Evolutionary conservation across 495 filamentous ascomycete species (phyloP).

Genomic region (Pyrenula aspistea): DNA sequence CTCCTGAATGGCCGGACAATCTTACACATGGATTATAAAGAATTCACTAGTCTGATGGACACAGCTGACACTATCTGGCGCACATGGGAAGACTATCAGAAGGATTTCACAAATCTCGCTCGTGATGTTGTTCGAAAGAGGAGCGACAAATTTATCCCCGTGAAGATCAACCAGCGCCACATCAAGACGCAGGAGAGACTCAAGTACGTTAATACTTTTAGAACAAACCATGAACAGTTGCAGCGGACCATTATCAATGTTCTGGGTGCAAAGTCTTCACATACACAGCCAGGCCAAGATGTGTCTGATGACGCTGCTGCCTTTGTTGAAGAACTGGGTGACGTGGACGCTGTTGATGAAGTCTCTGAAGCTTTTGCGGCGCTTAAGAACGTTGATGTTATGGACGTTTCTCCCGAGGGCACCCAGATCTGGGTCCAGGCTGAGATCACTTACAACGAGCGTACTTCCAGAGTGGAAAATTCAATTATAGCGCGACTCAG

Average conservation of each 20-base stretch:
- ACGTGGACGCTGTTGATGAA: slow-evolving; percentile 96
- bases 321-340: slow-evolving; percentile 85
- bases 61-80: slow-evolving; percentile 75
- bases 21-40: slow-evolving; percentile 81
- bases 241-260: slow-evolving; percentile 93
- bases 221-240: slow-evolving; percentile 92
- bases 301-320: slow-evolving; percentile 38
- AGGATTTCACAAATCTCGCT: slow-evolving; percentile 95
- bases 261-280: slow-evolving; percentile 47
- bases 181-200: slow-evolving; percentile 76
- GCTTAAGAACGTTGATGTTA: slow-evolving; percentile 83
- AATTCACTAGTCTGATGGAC: slow-evolving; percentile 77
- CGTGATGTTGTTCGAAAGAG: slow-evolving; percentile 82
- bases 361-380: slow-evolving; percentile 89
- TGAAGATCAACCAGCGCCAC: slow-evolving; percentile 83
- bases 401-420: slow-evolving; percentile 82
- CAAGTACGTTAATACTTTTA: slow-evolving; percentile 86
- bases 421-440: slow-evolving; percentile 83
- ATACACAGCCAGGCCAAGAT: not conserved
- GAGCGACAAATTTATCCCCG: slow-evolving; percentile 94
- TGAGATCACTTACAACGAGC: slow-evolving; percentile 91
- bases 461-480: slow-evolving; percentile 92
- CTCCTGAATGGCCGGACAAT: slow-evolving; percentile 76
- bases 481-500: slow-evolving; percentile 93
- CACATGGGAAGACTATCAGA: slow-evolving; percentile 88